phyloP scores from a whole-genome alignment of 2,329 filamentous ascomycete genomes.

The Scedosporium apiospermum region DNA sequence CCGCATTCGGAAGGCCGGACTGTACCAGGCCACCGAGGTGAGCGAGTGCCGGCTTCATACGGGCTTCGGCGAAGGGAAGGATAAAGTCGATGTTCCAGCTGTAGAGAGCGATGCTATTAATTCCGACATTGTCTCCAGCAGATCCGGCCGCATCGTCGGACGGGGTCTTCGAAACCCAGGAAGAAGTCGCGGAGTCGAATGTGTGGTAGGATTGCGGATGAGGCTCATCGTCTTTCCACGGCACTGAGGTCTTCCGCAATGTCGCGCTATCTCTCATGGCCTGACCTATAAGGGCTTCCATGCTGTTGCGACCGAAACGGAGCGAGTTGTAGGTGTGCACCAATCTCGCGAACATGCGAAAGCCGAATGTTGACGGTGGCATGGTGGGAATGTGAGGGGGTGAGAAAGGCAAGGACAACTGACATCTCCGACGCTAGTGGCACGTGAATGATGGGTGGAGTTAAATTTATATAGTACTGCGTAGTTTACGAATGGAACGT shows the following conservation, averaged over 20 bases:
- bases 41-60: constrained; percentile 22
- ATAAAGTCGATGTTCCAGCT: constrained; percentile 29
- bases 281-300: constrained; percentile 3
- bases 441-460: no score
- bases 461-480: no score
- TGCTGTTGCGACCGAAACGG: not conserved
- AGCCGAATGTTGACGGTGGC: not conserved
- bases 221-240: constrained; percentile 11
- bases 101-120: constrained; percentile 18
- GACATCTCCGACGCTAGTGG: no score
- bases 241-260: constrained; percentile 10
- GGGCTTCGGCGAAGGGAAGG: constrained; percentile 18
- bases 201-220: constrained; percentile 12
- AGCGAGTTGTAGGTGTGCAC: constrained; percentile 3
- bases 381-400: not conserved
- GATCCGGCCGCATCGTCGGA: not conserved
- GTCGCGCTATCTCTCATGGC: constrained; percentile 1
- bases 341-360: not conserved
- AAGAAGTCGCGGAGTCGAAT: constrained; percentile 8
- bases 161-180: constrained; percentile 8
- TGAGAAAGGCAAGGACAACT: not conserved
- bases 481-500: no score
- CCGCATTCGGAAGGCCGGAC: constrained; percentile 7
- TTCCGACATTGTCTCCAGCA: constrained; percentile 2
- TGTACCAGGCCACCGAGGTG: constrained; percentile 15